Conservation (phyloP, 306 rosid genomes). For the Datisca glomerata region DNA sequence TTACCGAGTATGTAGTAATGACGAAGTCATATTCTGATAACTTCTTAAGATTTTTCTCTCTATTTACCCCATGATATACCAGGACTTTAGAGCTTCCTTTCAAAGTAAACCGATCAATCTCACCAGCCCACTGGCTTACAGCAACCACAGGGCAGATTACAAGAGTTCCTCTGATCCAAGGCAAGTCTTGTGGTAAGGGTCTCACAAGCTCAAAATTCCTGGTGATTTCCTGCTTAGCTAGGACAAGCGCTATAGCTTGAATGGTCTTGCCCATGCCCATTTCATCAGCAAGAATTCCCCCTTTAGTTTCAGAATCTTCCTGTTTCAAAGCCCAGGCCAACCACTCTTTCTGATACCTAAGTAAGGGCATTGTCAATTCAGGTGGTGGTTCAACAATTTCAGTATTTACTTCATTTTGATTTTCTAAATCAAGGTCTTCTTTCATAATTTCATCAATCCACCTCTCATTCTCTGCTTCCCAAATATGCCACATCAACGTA, state of each 20-base stretch:
- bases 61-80: constrained; percentile 70
- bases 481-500: constrained; percentile 42
- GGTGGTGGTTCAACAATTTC: constrained; percentile 64
- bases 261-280: constrained; percentile 99
- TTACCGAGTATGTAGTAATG: constrained; percentile 65
- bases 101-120: constrained; percentile 61
- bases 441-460: constrained; percentile 49
- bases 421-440: constrained; percentile 28
- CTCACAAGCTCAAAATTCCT: constrained; percentile 21
- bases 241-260: constrained; percentile 93
- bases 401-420: constrained; percentile 34
- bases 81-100: constrained; percentile 74
- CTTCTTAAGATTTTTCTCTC: constrained; percentile 38
- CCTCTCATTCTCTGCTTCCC: constrained; percentile 52
- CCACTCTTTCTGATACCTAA: constrained; percentile 93
- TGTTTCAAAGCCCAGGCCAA: constrained; percentile 82
- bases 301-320: constrained; percentile 46
- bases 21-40: constrained; percentile 68
- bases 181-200: constrained; percentile 18
- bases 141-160: constrained; percentile 91
- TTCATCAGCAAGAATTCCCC: constrained; percentile 97
- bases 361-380: constrained; percentile 54
- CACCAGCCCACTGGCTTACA: constrained; percentile 76
- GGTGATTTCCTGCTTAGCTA: constrained; percentile 45
- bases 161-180: constrained; percentile 51